Conservation (phyloP, 306 rosid species). For the Benincasa hispida region DNA sequence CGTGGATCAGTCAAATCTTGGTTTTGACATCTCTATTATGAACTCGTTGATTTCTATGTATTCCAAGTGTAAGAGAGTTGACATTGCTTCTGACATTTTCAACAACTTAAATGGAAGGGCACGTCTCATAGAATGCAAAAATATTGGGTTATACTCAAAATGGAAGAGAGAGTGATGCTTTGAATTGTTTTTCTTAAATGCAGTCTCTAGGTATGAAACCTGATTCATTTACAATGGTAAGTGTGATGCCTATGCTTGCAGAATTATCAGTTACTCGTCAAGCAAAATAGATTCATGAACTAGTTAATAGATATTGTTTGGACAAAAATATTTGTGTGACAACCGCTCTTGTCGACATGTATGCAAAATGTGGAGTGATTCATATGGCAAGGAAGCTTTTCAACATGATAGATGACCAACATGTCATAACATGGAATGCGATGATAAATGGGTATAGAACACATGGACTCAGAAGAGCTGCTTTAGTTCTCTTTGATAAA, state of each 20-base stretch:
- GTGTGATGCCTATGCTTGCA: conserved; percentile 69
- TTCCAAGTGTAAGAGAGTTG: conserved; percentile 69
- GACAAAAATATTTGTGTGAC: conserved; percentile 58
- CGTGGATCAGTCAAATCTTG: conserved; percentile 33
- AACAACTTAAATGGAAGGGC: conserved; percentile 40
- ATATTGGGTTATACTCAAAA: conserved; percentile 81
- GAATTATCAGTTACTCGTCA: conserved; percentile 71
- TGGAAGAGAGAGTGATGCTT: conserved; percentile 48
- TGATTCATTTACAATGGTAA: conserved; percentile 78
- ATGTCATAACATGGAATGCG: conserved; percentile 80
- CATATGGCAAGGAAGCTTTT: conserved; percentile 61
- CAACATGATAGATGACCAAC: conserved; percentile 60
- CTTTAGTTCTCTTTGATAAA: conserved; percentile 43
- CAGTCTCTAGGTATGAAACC: conserved; percentile 39
- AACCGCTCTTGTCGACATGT: conserved; percentile 80
- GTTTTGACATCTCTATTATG: conserved; percentile 45
- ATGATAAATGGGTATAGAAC: conserved; percentile 93
- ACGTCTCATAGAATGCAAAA: conserved; percentile 80
- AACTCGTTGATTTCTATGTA: conserved; percentile 92
- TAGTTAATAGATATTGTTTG: conserved; percentile 47
- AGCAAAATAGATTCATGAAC: conserved; percentile 93
- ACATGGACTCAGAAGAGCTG: conserved; percentile 61
- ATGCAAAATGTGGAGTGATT: conserved; percentile 68
- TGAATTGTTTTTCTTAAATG: conserved; percentile 54
- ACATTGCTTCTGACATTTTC: conserved; percentile 57